Evolutionary conservation across 768 basidiomycete genomes (phyloP).

Genomic region (Naganishia randhawae): DNA sequence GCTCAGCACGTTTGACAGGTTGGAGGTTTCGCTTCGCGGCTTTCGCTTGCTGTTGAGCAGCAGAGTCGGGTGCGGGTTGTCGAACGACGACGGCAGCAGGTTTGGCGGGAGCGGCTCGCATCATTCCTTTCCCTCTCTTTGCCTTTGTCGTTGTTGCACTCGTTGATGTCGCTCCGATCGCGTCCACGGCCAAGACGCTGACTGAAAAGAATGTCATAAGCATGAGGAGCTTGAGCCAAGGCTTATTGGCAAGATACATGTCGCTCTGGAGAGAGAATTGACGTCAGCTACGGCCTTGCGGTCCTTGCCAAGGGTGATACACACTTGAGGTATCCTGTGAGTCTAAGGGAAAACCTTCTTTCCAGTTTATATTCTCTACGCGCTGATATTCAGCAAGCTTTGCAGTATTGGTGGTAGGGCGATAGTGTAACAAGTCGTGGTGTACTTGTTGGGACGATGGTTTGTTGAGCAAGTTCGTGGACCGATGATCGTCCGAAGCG

Average conservation of each 20-base stretch:
- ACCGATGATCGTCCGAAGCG: neutral
- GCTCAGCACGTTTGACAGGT: slow-evolving; percentile 27
- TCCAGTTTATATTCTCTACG: neutral
- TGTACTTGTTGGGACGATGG: neutral
- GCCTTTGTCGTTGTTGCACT: neutral
- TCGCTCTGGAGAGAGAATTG: neutral
- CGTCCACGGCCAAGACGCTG: neutral
- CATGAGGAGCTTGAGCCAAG: neutral
- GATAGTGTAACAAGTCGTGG: neutral
- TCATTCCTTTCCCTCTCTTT: slow-evolving; percentile 1
- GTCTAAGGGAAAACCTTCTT: neutral
- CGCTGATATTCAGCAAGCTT: neutral
- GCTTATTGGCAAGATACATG: slow-evolving; percentile 7
- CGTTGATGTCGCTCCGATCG: neutral
- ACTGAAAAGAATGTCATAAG: slow-evolving; percentile 2
- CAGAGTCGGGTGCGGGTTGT: neutral
- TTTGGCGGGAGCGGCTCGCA: slow-evolving; percentile 18
- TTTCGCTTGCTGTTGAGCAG: slow-evolving; percentile 13
- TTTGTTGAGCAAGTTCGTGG: neutral
- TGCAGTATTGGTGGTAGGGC: neutral
- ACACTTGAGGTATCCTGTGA: neutral
- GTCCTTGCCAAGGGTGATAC: neutral
- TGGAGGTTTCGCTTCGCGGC: slow-evolving; percentile 27
- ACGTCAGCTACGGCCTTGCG: neutral
- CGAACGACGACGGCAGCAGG: slow-evolving; percentile 17